phyloP scores from a whole-genome alignment of 208 protist species.

The Phytomonas sp. region DNA sequence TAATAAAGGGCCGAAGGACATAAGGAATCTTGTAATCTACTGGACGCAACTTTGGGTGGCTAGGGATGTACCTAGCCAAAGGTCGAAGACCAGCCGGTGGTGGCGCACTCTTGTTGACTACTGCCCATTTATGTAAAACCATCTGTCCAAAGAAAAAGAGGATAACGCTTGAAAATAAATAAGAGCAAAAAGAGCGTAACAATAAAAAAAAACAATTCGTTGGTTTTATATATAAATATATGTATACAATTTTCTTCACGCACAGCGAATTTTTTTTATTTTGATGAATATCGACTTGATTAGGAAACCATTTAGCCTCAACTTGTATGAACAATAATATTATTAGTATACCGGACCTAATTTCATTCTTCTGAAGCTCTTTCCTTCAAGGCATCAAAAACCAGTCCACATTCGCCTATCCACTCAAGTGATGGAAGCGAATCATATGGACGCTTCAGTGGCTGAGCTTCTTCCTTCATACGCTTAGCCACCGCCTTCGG shows the following conservation, averaged over 20 bases:
- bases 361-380: neutral
- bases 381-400: conserved; percentile 20
- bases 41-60: conserved; percentile 55
- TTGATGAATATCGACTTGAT: neutral
- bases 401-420: conserved; percentile 18
- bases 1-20: conserved; percentile 77
- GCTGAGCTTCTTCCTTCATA: conserved; percentile 12
- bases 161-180: neutral
- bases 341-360: neutral
- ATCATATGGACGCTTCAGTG: conserved; percentile 9
- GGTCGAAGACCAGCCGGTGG: conserved; percentile 59
- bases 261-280: too few relatives aligned
- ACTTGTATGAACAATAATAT: neutral
- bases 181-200: conserved; percentile 6
- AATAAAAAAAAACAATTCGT: conserved; percentile 2
- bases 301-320: neutral
- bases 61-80: conserved; percentile 35
- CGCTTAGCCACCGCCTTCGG: neutral
- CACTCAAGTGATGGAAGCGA: conserved; percentile 25
- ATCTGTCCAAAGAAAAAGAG: conserved; percentile 20
- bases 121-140: conserved; percentile 88
- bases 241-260: too few relatives aligned
- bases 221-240: neutral
- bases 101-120: conserved; percentile 65
- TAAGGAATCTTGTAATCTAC: conserved; percentile 82